Conservation (phyloP, 2,329 filamentous ascomycete genomes). For the Xylariomycetidae sp. region DNA sequence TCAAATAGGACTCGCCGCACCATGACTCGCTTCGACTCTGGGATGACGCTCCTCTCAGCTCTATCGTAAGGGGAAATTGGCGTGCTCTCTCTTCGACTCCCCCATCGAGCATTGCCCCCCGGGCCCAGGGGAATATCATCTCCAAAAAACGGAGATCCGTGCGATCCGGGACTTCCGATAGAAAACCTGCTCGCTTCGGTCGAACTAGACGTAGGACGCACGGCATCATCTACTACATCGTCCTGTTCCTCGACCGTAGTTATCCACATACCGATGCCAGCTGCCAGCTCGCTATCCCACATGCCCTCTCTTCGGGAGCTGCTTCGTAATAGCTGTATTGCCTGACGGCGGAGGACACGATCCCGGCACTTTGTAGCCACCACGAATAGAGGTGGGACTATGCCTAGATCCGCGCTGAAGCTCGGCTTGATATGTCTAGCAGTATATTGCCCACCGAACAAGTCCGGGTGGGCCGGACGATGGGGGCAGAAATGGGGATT, state of each 20-base stretch:
- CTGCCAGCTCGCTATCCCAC: conserved; percentile 61
- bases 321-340: conserved; percentile 55
- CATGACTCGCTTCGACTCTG: conserved; percentile 52
- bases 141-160: conserved; percentile 29
- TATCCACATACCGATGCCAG: conserved; percentile 52
- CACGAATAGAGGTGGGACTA: conserved; percentile 61
- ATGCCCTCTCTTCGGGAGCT: conserved; percentile 62
- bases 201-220: conserved; percentile 24
- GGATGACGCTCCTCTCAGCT: conserved; percentile 31
- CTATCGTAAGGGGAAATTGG: conserved; percentile 12
- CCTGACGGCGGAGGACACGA: conserved; percentile 49
- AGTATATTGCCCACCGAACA: conserved; percentile 38
- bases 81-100: conserved; percentile 21
- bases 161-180: conserved; percentile 17
- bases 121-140: conserved; percentile 34
- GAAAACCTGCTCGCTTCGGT: conserved; percentile 21
- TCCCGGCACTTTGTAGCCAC: conserved; percentile 64
- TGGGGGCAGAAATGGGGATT: conserved; percentile 41
- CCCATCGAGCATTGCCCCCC: conserved; percentile 41
- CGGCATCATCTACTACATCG: conserved; percentile 20
- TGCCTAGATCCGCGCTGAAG: conserved; percentile 60
- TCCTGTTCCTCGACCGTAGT: conserved; percentile 50
- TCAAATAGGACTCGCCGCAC: conserved; percentile 54
- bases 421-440: conserved; percentile 53
- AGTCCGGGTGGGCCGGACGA: conserved; percentile 29